Evolutionary conservation across 768 basidiomycete species (phyloP), one percentile per base, ranked within the genome.

Genomic region (Xanthoconium purpureum): DNA sequence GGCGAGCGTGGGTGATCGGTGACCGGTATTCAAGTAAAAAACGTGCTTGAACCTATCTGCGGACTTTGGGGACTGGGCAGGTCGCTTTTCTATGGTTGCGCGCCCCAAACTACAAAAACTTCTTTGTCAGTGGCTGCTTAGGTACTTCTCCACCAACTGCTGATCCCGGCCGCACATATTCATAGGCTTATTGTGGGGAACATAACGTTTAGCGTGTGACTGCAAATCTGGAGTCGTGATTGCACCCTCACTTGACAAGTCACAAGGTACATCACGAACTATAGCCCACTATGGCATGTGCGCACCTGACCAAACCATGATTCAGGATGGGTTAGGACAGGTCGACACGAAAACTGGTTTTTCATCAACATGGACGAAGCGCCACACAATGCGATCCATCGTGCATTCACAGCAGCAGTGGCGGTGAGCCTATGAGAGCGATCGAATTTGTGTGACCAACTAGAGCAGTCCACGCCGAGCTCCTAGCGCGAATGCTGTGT

Each of bases 111-210:
- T 37, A 52, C 50, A 28, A 38, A 36, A 35, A 17, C 35, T 24
- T 24, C 24, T 6, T 44, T 50, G 47, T 35, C n/a, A 39, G 7
- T 39, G 6, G 2, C 7, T 9, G 15, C 30, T 24, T 15, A 18
- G 13, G n/a, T 35, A 28, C 44, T 40, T 58, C 52, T 17, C 39
- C 7, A 29, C 43, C 42, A 24, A 45, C 11, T 48, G 55, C 38
- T 56, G 61, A 61, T 69, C 64, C 48, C 54, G 43, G 36, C 54
- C 39, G 56, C 35, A 42, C 49, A 60, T 50, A 56, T 64, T 24
- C 51, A 58, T 67, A 57, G 60, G 54, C 57, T 66, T 52, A 62
- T 58, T 69, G 62, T 33, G 67, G 60, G 55, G 65, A 57, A 65
- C 50, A 57, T 67, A 59, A 52, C 58, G 56, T 64, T 69, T 57